A percentile compares a stretch with the other conserved stretches of the same genome.
Evolutionary conservation across 768 basidiomycete genomes (phyloP).

Genomic region (Boletus fagicola): DNA sequence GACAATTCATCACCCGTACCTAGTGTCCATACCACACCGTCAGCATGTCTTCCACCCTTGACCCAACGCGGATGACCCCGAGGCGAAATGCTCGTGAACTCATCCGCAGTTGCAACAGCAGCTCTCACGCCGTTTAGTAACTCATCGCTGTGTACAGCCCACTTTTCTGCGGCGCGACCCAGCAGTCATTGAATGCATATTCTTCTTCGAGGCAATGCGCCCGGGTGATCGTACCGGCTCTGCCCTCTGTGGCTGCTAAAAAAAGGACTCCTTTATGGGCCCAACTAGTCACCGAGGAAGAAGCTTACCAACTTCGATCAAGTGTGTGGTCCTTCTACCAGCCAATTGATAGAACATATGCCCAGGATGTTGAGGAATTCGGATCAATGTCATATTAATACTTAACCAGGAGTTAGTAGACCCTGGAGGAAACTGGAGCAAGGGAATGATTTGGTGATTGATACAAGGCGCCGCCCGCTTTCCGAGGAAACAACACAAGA

Average conservation of each 20-base stretch:
- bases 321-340: not conserved
- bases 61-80: slow-evolving; percentile 11
- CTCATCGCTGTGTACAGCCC: slow-evolving; percentile 11
- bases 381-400: not conserved
- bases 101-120: not conserved
- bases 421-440: slow-evolving; percentile 1
- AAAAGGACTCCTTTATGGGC: not conserved
- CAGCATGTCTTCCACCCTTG: slow-evolving; percentile 37
- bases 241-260: not conserved
- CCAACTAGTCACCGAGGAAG: not conserved
- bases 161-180: not conserved
- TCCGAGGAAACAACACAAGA: not conserved
- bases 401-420: not conserved
- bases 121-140: not conserved
- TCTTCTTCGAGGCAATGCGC: slow-evolving; percentile 7
- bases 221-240: not conserved
- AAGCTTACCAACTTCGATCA: slow-evolving; percentile 2
- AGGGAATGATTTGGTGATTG: not conserved
- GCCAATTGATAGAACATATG: not conserved
- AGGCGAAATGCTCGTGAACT: not conserved
- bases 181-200: not conserved
- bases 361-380: not conserved
- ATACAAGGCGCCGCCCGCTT: not conserved
- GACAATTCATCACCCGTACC: not conserved
- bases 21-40: slow-evolving; percentile 1